These are phyloP conservation scores for Erodium texanum DNA, from an alignment of 441 rosid species.

Conservation along the genomic window DNA sequence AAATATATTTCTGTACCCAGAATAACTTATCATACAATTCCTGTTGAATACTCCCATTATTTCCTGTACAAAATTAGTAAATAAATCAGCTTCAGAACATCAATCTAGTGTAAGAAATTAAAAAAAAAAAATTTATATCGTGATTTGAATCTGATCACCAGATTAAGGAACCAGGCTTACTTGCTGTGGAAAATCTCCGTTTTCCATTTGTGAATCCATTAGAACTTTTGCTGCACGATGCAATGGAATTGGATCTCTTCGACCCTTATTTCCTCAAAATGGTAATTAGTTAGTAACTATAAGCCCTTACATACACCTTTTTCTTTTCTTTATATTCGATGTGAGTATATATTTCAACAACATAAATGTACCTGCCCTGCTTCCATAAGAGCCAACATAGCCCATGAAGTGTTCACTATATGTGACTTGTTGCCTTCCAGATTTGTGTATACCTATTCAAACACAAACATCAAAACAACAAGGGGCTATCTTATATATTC, in stretches of 20 bases:
- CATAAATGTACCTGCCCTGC: constrained; percentile 44
- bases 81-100: neutral
- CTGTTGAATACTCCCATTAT: constrained; percentile 44
- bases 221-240: constrained; percentile 44
- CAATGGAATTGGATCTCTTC: constrained; percentile 41
- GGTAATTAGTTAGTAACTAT: neutral
- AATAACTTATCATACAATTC: constrained; percentile 45
- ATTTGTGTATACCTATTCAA: constrained; percentile 27
- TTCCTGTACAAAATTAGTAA: constrained; percentile 23
- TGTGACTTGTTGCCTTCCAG: constrained; percentile 55
- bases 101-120: no score
- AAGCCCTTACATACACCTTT: no score
- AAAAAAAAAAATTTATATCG: no score
- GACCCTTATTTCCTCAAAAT: constrained; percentile 21
- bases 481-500: no score
- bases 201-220: constrained; percentile 37
- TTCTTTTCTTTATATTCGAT: no score
- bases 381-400: constrained; percentile 64
- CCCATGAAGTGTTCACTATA: constrained; percentile 74
- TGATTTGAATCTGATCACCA: no score
- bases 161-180: constrained; percentile 20
- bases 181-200: constrained; percentile 32
- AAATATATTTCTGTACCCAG: constrained; percentile 39
- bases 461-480: no score
- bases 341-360: no score